Percentiles rank a stretch among this genome's conserved stretches.
These are phyloP conservation scores for Raffaelea ambrosiae DNA, from an alignment of 2,329 filamentous ascomycete species.

Conservation along the genomic window DNA sequence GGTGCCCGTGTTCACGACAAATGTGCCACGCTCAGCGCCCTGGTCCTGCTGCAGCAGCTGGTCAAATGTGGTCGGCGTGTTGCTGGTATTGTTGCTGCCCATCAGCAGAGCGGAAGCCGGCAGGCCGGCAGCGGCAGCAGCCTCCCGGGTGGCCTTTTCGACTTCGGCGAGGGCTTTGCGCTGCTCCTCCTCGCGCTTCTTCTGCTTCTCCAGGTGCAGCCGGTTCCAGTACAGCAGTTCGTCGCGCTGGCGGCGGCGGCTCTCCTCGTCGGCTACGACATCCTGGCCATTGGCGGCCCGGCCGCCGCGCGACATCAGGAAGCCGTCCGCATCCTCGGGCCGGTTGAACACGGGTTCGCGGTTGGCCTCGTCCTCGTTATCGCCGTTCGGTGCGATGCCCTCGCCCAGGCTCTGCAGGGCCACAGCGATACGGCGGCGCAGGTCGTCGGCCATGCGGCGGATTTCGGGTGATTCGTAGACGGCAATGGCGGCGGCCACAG, in stretches of 20 bases:
- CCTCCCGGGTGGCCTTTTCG: conserved; percentile 9
- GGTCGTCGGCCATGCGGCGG: conserved; percentile 51
- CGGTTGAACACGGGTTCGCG: conserved; percentile 53
- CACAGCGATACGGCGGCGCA: conserved; percentile 52
- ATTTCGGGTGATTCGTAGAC: conserved; percentile 58
- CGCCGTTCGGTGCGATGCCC: conserved; percentile 35
- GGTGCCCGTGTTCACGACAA: conserved; percentile 49
- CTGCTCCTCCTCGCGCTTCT: conserved; percentile 21
- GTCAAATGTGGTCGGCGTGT: conserved; percentile 38
- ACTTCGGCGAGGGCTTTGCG: conserved; percentile 5
- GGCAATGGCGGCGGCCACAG: conserved; percentile 48
- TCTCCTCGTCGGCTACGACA: conserved; percentile 56
- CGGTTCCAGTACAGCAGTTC: conserved; percentile 60
- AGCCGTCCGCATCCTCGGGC: conserved; percentile 58
- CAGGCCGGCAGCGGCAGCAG: conserved; percentile 10
- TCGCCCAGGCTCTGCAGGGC: conserved; percentile 53
- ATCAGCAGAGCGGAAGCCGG: background rate
- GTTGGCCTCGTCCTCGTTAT: conserved; percentile 14
- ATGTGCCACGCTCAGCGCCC: conserved; percentile 44
- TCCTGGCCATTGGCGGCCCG: conserved; percentile 28
- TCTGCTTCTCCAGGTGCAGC: conserved; percentile 39
- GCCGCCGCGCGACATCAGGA: conserved; percentile 42
- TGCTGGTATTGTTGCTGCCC: background rate
- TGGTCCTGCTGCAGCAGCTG: conserved; percentile 47
- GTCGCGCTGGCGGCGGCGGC: conserved; percentile 51